Evolutionary conservation across 2,329 filamentous ascomycete genomes (phyloP), one percentile per base, ranked within the genome.

Genomic region (Lasiodiplodia citricola): DNA sequence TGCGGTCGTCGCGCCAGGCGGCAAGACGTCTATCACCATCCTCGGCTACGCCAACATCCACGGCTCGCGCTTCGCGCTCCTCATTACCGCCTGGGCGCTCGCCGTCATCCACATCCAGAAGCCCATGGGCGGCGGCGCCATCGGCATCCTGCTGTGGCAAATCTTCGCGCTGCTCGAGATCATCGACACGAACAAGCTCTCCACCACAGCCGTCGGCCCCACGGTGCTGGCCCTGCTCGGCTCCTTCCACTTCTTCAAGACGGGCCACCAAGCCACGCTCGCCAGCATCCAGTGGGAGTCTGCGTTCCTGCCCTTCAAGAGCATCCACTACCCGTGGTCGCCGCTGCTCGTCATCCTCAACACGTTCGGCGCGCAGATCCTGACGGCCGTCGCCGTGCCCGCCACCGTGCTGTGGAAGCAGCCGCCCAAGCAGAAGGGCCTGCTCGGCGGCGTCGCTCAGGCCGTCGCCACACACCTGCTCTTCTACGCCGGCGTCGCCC

Each of bases 211-310:
- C 7, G 91, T 98, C 74, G 95, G 94, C 0, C 94, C 96, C 23
- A 84, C 96, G 50, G 86, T 96, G 71, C 87, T 98, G 31, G 95
- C 90, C 13, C 82, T 98, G n/a, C 88, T 99, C 0, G 96, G 94
- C 70, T 93, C 92, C 75, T 97, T 95, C 80, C 91, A 97, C 83
- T 99, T 90, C 84, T 99, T 99, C 88, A 97, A 97, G 78, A 99
- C 96, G 0, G 96, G 96, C 70, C 96, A 99, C 80, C 95, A 98
- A 81, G 95, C 95, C 14, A 91, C 90, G 0, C 87, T 97, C 28
- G 87, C 90, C 73, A 92, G 90, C 72, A 95, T 99, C 76, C 96
- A 99, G 77, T 99, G 96, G 96, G 96, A 99, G 81, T 88, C 89
- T 23, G 95, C 94, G 3, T 99, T 99, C 81, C 92, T 99, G 72